Percentiles rank a stretch among this genome's conserved stretches.
Conservation (phyloP, 2,329 filamentous ascomycete species). For the Magnaporthales sp. region DNA sequence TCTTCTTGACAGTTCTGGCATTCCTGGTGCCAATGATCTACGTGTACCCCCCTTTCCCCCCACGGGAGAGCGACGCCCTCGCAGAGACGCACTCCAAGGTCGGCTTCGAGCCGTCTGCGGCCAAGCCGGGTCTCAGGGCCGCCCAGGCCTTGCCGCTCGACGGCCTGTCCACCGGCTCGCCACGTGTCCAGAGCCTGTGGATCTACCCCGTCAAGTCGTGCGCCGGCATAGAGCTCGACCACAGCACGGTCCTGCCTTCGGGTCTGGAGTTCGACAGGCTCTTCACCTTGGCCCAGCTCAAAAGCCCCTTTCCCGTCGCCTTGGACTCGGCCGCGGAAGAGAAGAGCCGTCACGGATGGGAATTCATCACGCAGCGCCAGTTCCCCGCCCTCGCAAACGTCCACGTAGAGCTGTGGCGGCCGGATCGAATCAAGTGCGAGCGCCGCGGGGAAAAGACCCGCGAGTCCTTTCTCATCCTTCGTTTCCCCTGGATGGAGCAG, state of each 20-base stretch:
- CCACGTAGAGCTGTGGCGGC: conserved; percentile 58
- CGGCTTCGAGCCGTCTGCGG: conserved; percentile 27
- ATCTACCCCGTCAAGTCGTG: conserved; percentile 83
- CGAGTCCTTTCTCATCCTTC: conserved; percentile 55
- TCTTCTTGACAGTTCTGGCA: conserved; percentile 34
- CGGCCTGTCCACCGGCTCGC: conserved; percentile 6
- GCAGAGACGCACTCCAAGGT: conserved; percentile 43
- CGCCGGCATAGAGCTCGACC: conserved; percentile 61
- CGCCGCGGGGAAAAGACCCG: conserved; percentile 32
- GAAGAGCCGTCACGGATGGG: conserved; percentile 47
- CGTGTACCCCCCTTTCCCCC: conserved; percentile 44
- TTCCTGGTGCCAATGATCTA: conserved; percentile 46
- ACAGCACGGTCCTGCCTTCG: conserved; percentile 53
- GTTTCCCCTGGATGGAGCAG: conserved; percentile 51
- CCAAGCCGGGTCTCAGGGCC: conserved; percentile 1
- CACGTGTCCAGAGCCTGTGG: conserved; percentile 53
- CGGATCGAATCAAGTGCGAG: conserved; percentile 48
- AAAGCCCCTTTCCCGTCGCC: conserved; percentile 35
- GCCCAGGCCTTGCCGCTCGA: conserved; percentile 22
- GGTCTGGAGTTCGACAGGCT: conserved; percentile 75
- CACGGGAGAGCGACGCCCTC: conserved; percentile 43
- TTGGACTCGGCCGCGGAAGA: conserved; percentile 21
- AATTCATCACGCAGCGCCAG: conserved; percentile 62
- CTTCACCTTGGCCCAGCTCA: conserved; percentile 70
- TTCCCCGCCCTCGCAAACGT: conserved; percentile 65